phyloP scores from a whole-genome alignment of 148 eudicot species.

The Vaccinium corymbosum region DNA sequence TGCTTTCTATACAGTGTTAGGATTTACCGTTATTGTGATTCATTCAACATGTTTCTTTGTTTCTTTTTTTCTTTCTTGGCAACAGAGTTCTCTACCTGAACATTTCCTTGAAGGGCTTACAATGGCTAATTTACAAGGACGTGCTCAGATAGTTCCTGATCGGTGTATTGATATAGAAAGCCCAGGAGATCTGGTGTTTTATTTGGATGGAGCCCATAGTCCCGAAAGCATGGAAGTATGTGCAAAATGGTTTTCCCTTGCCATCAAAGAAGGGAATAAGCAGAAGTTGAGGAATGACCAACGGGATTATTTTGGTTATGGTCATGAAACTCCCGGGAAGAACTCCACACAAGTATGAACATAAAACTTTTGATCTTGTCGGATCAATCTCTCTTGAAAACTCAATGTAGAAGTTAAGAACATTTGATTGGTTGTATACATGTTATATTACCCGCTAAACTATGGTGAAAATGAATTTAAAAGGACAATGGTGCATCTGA shows the following conservation, averaged over 20 bases:
- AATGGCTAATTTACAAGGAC: constrained; percentile 72
- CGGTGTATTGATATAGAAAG: constrained; percentile 49
- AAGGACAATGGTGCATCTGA: background rate
- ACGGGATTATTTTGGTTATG: constrained; percentile 24
- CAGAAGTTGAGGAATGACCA: constrained; percentile 22
- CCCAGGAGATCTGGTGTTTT: constrained; percentile 65
- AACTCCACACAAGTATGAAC: constrained; percentile 59
- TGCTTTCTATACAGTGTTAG: background rate
- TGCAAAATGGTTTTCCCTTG: constrained; percentile 80
- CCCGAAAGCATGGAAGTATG: constrained; percentile 99
- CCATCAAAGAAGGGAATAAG: constrained; percentile 46
- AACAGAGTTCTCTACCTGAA: constrained; percentile 71
- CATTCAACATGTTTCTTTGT: background rate
- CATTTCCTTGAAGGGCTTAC: constrained; percentile 79
- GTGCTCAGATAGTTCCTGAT: constrained; percentile 86
- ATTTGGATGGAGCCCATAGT: constrained; percentile 97
- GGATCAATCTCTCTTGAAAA: background rate
- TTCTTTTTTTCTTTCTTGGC: constrained; percentile 24
- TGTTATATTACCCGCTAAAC: background rate
- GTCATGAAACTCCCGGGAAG: constrained; percentile 34
- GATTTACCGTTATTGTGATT: background rate
- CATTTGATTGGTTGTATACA: background rate
- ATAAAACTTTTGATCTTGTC: background rate
- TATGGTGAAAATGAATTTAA: background rate
- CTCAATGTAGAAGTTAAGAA: background rate